phyloP scores from a whole-genome alignment of 192 early-diverging fungal genomes.

The Allomyces macrogynus region DNA sequence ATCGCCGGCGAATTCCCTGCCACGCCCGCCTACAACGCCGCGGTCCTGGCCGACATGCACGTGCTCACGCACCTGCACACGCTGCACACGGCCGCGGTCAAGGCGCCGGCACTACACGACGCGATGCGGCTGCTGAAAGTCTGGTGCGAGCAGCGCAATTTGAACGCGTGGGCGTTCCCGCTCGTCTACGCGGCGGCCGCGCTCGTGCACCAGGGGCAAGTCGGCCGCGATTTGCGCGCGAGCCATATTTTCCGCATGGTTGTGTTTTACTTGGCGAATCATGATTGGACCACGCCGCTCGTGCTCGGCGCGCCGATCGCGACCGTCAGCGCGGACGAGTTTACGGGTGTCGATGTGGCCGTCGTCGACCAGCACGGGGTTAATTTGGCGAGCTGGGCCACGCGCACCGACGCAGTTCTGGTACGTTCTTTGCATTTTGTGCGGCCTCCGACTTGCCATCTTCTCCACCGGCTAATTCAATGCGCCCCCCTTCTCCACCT shows the following conservation, averaged over 20 bases:
- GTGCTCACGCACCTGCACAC: conserved; percentile 54
- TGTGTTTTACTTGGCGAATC: neutral
- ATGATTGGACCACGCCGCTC: neutral
- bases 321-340: neutral
- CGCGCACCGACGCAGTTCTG: neutral
- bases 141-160: conserved; percentile 63
- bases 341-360: neutral
- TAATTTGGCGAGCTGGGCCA: neutral
- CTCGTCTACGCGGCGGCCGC: neutral
- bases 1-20: conserved; percentile 15
- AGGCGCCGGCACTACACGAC: conserved; percentile 55
- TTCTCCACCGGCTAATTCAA: no score
- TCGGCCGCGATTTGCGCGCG: neutral
- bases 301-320: neutral
- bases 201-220: neutral
- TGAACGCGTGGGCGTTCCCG: conserved; percentile 4
- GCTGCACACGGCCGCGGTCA: conserved; percentile 49
- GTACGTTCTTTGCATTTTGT: neutral
- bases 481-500: no score
- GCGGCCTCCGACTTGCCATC: no score
- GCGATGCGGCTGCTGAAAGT: conserved; percentile 59
- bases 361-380: neutral
- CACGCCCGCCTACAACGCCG: conserved; percentile 80
- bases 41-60: conserved; percentile 54
- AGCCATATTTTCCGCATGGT: neutral